Evolutionary conservation across 768 basidiomycete genomes (phyloP), one percentile per base, ranked within the genome.

Genomic region (Coprinopsis sp.): DNA sequence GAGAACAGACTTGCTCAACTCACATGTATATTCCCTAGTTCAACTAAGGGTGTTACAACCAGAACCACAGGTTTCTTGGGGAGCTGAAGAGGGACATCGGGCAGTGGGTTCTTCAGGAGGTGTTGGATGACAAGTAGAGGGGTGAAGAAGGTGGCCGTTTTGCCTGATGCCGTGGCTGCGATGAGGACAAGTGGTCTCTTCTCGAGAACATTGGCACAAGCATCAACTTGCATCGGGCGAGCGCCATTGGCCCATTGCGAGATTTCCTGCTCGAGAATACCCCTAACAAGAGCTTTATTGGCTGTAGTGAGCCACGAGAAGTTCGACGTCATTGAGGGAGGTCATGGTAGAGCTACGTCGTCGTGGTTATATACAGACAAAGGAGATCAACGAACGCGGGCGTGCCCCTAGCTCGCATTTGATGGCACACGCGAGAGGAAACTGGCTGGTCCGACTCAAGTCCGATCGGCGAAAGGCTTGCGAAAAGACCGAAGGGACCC

Each of bases 1-100:
- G 24, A 16, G n/a, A 3, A 37, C 21, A 29, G 28, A 24, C n/a
- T 27, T 27, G 22, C 41, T 19, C 23, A 29, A 55, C 57, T 6
- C 44, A 57, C 55, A 50, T 58, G 56, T 10, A 41, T 56, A 37
- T 57, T 57, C 37, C 58, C 54, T 1, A 61, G 53, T 37, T 61
- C 57, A 28, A 58, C 53, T 14, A 61, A 33, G n/a, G 56, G 56
- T 43, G 55, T 56, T 3, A 61, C 49, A 21, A 61, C 50, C 2
- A 61, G 40, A 4, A 50, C 57, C 37, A 57, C 50, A 6, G 52
- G 52, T 7, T 41, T 38, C 10, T 8, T 7, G 12, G 39, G 18
- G 6, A 46, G 55, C 3, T 42, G 52, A 14, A 10, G 24, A 3
- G 52, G 51, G 4, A 56, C 43, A 4, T 49, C 37, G 11, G 13